Percentiles rank a stretch among this genome's conserved stretches.
Conservation (phyloP, 2,329 filamentous ascomycete species). For the Neonectria neomacrospora region DNA sequence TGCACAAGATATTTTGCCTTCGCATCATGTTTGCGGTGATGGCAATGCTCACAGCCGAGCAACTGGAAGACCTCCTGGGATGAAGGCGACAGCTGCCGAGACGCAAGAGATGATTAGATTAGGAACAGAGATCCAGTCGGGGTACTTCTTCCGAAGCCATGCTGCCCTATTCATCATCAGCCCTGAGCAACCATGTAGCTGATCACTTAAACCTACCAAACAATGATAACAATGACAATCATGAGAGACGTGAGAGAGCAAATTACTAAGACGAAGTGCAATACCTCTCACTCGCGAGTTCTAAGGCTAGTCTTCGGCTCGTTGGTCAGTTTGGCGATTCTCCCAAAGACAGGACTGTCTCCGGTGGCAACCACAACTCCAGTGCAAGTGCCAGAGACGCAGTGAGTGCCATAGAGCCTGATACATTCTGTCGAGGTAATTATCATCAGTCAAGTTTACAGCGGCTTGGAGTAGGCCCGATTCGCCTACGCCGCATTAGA, state of each 20-base stretch:
- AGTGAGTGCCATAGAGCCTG: slow-evolving; percentile 83
- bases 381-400: slow-evolving; percentile 73
- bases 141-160: slow-evolving; percentile 75
- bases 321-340: slow-evolving; percentile 78
- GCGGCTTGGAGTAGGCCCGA: slow-evolving; percentile 72
- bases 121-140: slow-evolving; percentile 77
- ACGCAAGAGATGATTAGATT: slow-evolving; percentile 79
- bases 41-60: slow-evolving; percentile 77
- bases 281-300: slow-evolving; percentile 76
- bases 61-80: slow-evolving; percentile 78
- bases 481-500: slow-evolving; percentile 59
- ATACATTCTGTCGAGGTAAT: slow-evolving; percentile 82
- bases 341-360: slow-evolving; percentile 78
- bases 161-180: slow-evolving; percentile 61
- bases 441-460: slow-evolving; percentile 74
- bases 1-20: slow-evolving; percentile 81
- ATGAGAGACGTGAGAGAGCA: slow-evolving; percentile 73
- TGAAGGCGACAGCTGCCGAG: slow-evolving; percentile 78
- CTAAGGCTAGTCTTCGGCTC: slow-evolving; percentile 75
- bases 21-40: slow-evolving; percentile 82
- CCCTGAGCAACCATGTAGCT: not conserved
- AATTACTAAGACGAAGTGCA: slow-evolving; percentile 78
- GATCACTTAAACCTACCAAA: slow-evolving; percentile 65
- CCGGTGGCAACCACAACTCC: slow-evolving; percentile 79
- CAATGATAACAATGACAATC: slow-evolving; percentile 71